Conservation (phyloP, 257 asterid species). For the Rehmannia glutinosa region DNA sequence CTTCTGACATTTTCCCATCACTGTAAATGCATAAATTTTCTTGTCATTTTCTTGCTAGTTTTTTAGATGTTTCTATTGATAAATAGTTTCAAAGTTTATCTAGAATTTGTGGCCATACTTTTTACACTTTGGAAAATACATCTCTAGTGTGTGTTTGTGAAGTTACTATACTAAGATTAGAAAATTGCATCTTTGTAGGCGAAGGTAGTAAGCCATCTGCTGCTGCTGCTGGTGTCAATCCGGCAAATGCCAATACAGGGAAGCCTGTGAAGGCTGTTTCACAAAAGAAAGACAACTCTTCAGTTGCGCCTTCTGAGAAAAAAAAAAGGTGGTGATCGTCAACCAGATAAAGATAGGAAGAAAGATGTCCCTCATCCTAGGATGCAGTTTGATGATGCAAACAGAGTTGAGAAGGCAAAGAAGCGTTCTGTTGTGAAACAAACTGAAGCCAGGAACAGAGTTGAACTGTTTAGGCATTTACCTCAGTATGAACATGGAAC, state of each 20-base stretch:
- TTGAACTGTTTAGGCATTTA: conserved; percentile 83
- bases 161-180: neutral
- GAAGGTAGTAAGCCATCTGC: conserved; percentile 47
- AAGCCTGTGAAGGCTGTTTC: conserved; percentile 47
- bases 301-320: conserved; percentile 56
- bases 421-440: conserved; percentile 77
- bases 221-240: conserved; percentile 41
- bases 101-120: conserved; percentile 1
- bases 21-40: neutral
- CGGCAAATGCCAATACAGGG: conserved; percentile 41
- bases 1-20: neutral
- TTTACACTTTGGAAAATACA: neutral
- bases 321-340: conserved; percentile 60
- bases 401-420: conserved; percentile 85
- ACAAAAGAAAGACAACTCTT: conserved; percentile 61
- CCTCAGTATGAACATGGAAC: conserved; percentile 75
- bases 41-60: neutral
- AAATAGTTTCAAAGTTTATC: neutral
- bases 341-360: conserved; percentile 74
- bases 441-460: conserved; percentile 71
- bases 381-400: conserved; percentile 88
- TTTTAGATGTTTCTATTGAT: neutral
- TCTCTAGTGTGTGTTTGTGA: neutral
- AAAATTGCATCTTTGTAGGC: conserved; percentile 31
- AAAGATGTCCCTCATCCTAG: conserved; percentile 88